Evolutionary conservation across 2,329 filamentous ascomycete genomes (phyloP).

Genomic region (Venturia carpophila): DNA sequence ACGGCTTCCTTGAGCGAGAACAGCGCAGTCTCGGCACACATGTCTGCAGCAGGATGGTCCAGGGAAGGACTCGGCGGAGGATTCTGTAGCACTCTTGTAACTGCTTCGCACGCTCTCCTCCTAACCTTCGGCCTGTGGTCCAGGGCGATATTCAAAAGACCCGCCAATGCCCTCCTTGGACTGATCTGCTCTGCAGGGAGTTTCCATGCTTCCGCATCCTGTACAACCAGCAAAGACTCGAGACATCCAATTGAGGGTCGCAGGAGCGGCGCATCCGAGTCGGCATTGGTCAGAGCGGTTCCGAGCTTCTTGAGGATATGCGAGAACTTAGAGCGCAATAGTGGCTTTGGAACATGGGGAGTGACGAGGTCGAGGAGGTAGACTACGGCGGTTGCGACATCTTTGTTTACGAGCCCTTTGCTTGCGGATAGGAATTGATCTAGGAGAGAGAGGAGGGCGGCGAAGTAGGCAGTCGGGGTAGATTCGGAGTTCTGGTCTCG

Average conservation of each 20-base stretch:
- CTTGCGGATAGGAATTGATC: conserved; percentile 61
- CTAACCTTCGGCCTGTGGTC: conserved; percentile 89
- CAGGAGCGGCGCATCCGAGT: conserved; percentile 80
- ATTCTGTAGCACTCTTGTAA: conserved; percentile 72
- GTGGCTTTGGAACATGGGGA: conserved; percentile 71
- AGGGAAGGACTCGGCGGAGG: conserved; percentile 85
- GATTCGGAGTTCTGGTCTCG: conserved; percentile 76
- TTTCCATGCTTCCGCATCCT: conserved; percentile 83
- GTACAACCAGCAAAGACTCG: conserved; percentile 81
- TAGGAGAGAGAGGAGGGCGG: conserved; percentile 83
- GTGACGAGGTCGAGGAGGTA: conserved; percentile 94
- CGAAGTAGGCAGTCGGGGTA: conserved; percentile 88
- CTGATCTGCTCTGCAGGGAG: conserved; percentile 69
- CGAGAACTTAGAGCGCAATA: conserved; percentile 90
- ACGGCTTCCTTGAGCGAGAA: conserved; percentile 70
- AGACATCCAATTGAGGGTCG: conserved; percentile 86
- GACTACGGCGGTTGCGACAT: conserved; percentile 76
- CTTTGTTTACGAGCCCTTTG: conserved; percentile 65
- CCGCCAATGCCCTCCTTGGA: conserved; percentile 78
- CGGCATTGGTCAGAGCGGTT: conserved; percentile 68
- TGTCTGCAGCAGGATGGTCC: conserved; percentile 90
- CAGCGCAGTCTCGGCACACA: conserved; percentile 89
- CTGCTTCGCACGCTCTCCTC: conserved; percentile 83
- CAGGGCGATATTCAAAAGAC: conserved; percentile 73
- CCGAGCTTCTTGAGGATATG: conserved; percentile 84